A percentile compares a stretch with the other conserved stretches of the same genome.
phyloP scores from a whole-genome alignment of 768 basidiomycete species.

The Boletus rubropictus region DNA sequence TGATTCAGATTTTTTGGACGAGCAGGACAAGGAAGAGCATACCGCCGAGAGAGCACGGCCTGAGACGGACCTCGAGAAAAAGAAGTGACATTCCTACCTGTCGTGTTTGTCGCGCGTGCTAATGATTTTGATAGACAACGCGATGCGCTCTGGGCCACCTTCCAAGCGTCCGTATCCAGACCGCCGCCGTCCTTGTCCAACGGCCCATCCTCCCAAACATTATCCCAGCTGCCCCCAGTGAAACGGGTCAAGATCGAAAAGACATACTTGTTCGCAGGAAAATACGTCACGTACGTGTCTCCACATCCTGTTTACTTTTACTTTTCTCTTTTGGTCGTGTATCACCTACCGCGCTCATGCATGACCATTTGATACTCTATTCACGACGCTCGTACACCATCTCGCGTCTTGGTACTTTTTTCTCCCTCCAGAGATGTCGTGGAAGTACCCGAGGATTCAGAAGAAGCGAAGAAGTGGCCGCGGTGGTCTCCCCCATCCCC shows the following conservation, averaged over 20 bases:
- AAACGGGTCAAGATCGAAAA: slow-evolving; percentile 63
- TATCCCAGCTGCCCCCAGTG: slow-evolving; percentile 12
- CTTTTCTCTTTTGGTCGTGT: not conserved
- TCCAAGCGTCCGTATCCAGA: slow-evolving; percentile 55
- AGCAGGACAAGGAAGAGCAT: slow-evolving; percentile 32
- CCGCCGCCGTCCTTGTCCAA: slow-evolving; percentile 7
- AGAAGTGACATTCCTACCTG: slow-evolving; percentile 33
- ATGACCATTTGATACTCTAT: not conserved
- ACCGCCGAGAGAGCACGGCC: slow-evolving; percentile 11
- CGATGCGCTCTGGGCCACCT: slow-evolving; percentile 60
- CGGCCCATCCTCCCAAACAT: not conserved
- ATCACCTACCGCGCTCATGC: not conserved
- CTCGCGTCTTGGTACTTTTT: not conserved
- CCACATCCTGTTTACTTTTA: no score
- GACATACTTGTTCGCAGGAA: slow-evolving; percentile 69
- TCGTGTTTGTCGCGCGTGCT: not conserved
- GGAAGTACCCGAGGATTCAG: slow-evolving; percentile 66
- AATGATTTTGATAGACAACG: slow-evolving; percentile 40
- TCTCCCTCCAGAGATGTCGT: slow-evolving; percentile 52
- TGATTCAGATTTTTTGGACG: slow-evolving; percentile 39
- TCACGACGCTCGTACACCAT: not conserved
- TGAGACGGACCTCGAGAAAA: slow-evolving; percentile 37
- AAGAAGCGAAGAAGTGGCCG: slow-evolving; percentile 75
- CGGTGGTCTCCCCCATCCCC: slow-evolving; percentile 31
- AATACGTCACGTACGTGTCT: slow-evolving; percentile 60